Evolutionary conservation across 1,284 basidiomycete species (phyloP).

Genomic region (Ustilago bromivora): DNA sequence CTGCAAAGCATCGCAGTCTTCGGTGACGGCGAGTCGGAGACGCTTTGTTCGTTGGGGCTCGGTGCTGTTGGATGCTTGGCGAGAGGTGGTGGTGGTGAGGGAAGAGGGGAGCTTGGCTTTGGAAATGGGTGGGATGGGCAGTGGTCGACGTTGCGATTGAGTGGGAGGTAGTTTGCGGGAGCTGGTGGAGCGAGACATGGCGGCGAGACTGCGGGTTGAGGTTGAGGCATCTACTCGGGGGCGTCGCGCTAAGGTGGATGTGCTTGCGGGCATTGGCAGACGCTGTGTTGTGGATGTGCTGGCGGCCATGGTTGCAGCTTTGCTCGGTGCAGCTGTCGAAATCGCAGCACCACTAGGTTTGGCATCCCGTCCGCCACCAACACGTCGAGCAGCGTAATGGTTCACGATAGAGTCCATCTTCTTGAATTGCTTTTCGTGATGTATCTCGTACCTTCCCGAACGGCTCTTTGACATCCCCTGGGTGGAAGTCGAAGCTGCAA

Average conservation of each 20-base stretch:
- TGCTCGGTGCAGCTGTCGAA: constrained; percentile 2
- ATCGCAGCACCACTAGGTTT: constrained; percentile 1
- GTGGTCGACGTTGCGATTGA: constrained; percentile 26
- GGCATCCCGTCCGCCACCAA: constrained; percentile 15
- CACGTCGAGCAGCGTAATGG: constrained; percentile 55
- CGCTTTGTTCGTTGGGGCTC: constrained; percentile 28
- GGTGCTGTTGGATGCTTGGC: constrained; percentile 19
- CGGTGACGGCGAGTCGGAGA: constrained; percentile 37
- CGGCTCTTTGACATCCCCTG: constrained; percentile 41
- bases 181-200: constrained; percentile 29
- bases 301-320: constrained; percentile 7
- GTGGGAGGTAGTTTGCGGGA: constrained; percentile 12
- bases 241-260: constrained; percentile 9
- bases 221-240: constrained; percentile 38
- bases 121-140: constrained; percentile 28
- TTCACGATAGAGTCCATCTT: constrained; percentile 60
- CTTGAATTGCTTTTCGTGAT: constrained; percentile 52
- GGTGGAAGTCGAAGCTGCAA: constrained; percentile 27
- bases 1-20: constrained; percentile 36
- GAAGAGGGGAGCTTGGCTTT: constrained; percentile 23
- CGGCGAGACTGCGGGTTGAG: constrained; percentile 36
- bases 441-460: constrained; percentile 46
- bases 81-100: constrained; percentile 5
- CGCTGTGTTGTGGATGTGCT: constrained; percentile 18
- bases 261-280: too few species aligned